Evolutionary conservation across 2,329 filamentous ascomycete genomes (phyloP), one percentile per base, ranked within the genome.

Genomic region (Aureobasidium subglaciale): DNA sequence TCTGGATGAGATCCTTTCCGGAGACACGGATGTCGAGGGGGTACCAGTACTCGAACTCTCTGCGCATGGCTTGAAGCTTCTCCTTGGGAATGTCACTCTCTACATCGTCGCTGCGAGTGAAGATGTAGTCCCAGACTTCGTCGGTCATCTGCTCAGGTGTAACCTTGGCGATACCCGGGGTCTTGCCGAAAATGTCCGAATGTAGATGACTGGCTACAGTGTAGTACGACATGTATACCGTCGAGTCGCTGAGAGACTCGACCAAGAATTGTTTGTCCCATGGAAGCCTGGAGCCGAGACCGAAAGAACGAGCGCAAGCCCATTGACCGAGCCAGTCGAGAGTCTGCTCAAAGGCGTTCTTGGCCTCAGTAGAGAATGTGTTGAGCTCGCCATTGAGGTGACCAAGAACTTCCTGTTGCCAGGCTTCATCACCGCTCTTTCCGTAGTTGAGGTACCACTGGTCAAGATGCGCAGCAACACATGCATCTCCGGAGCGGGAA

Each of bases 401-500:
- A 62, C 85, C 79, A 54, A 91, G 76, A 13, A 87, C 89, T 40
- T 81, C 78, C 60, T 87, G 75, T 67, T 88, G 88, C 93, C 93
- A 97, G 48, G 85, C 80, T 40, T 75, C 73, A 63, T 85, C 82
- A 59, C 89, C 88, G 73, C 91, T 88, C 50, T 73, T 73, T 59
- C 93, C 93, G 67, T 99, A 99, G 73, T 96, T 92, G 64, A 99
- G 78, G 74, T 95, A 99, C 91, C 93, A 99, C 73, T 99, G 93
- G 64, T 96, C 92, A 67, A 97, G 84, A 62, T 92, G 85, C 27
- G 90, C 88, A 58, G 93, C 92, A 57, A 96, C 90, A 69, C 93
- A 97, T 63, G 95, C 89, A 67, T 97, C 92, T 25, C 86, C 89
- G 63, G 88, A 95, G 71, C 93, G 82, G 67, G 87, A 92, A 59